Evolutionary conservation across 345 rosid genomes (phyloP).

Genomic region (Orychophragmus violaceus): DNA sequence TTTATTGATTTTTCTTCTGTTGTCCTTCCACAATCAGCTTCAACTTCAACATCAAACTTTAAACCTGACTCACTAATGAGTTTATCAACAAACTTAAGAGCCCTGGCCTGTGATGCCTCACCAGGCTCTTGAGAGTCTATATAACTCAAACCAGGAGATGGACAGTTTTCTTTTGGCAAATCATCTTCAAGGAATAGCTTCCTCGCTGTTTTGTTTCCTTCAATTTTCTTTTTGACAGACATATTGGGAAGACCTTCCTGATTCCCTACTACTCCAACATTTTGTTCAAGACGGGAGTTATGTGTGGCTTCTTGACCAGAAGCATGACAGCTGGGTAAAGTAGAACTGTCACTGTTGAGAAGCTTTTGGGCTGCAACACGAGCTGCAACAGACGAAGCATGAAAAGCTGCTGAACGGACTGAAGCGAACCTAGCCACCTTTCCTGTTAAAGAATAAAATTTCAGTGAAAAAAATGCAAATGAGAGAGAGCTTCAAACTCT

Average conservation of each 20-base stretch:
- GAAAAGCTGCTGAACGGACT: constrained; percentile 64
- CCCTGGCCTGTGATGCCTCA: constrained; percentile 63
- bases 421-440: constrained; percentile 50
- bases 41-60: constrained; percentile 41
- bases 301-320: constrained; percentile 29
- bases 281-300: constrained; percentile 20
- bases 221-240: constrained; percentile 23
- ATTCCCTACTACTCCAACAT: constrained; percentile 29
- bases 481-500: constrained; percentile 6
- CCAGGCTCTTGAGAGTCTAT: constrained; percentile 84
- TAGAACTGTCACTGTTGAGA: constrained; percentile 22
- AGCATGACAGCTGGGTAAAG: constrained; percentile 22
- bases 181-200: constrained; percentile 56
- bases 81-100: constrained; percentile 65
- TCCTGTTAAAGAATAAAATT: not conserved
- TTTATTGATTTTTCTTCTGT: constrained; percentile 32
- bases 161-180: constrained; percentile 19
- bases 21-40: constrained; percentile 36
- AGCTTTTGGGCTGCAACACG: constrained; percentile 10
- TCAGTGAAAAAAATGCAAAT: not conserved
- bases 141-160: constrained; percentile 48
- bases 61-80: constrained; percentile 46
- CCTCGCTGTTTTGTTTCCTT: constrained; percentile 40
- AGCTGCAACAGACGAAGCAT: constrained; percentile 50
- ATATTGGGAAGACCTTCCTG: constrained; percentile 23